A percentile compares a stretch with the other conserved stretches of the same genome.
phyloP scores from a whole-genome alignment of 2,329 filamentous ascomycete species.

The Furcasterigmium furcatum region DNA sequence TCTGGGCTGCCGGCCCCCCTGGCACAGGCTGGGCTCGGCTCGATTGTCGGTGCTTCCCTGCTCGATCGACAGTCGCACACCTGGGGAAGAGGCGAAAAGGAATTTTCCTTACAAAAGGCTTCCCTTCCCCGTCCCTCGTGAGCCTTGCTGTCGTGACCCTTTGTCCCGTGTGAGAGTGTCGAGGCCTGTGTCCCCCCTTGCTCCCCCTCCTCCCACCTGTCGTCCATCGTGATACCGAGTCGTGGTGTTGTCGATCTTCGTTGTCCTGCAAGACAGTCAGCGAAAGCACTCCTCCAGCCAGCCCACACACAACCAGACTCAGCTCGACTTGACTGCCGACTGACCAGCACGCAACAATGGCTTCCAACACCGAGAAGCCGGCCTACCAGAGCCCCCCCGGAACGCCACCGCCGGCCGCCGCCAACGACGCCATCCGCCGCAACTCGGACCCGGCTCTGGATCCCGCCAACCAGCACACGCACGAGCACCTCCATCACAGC shows the following conservation, averaged over 20 bases:
- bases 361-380: background rate
- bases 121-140: constrained; percentile 4
- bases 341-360: background rate
- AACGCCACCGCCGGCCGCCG: constrained; percentile 2
- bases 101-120: constrained; percentile 12
- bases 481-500: constrained; percentile 39
- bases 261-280: too few relatives aligned
- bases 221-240: too few relatives aligned
- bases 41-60: constrained; percentile 9
- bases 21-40: constrained; percentile 7
- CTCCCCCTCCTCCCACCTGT: constrained; percentile 5
- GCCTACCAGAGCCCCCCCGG: constrained; percentile 5
- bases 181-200: constrained; percentile 8
- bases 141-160: background rate
- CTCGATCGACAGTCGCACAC: constrained; percentile 7
- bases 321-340: constrained; percentile 3
- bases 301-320: background rate
- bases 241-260: too few relatives aligned
- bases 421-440: constrained; percentile 11
- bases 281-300: background rate
- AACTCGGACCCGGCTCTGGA: constrained; percentile 29
- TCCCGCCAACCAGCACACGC: constrained; percentile 36
- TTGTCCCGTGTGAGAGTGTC: background rate
- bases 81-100: constrained; percentile 1
- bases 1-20: background rate